Percentiles rank a stretch among this genome's conserved stretches.
phyloP scores from a whole-genome alignment of 176 grass and related monocot genomes.

The Ananas comosus region DNA sequence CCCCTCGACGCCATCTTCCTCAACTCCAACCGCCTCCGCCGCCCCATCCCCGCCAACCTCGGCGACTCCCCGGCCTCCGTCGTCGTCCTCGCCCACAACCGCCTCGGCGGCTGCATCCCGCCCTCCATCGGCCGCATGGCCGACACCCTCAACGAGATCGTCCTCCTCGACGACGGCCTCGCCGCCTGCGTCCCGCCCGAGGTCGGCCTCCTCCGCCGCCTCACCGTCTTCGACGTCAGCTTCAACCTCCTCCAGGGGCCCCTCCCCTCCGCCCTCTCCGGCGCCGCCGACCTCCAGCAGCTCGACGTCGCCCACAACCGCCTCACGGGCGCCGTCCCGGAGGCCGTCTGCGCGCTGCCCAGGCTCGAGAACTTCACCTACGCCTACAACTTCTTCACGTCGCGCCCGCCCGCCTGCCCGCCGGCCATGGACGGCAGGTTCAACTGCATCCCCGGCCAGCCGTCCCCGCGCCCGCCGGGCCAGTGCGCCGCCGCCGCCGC shows the following conservation, averaged over 20 bases:
- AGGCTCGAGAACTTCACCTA: constrained; percentile 57
- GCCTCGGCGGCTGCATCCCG: constrained; percentile 58
- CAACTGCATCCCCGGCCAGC: constrained; percentile 65
- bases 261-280: constrained; percentile 16
- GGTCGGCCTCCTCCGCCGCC: constrained; percentile 35
- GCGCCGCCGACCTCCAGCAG: constrained; percentile 45
- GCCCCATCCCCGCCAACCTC: constrained; percentile 61
- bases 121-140: constrained; percentile 55
- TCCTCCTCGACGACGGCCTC: constrained; percentile 55
- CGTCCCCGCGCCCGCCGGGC: constrained; percentile 18
- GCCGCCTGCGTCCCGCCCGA: constrained; percentile 49
- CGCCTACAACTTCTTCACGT: constrained; percentile 60
- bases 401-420: constrained; percentile 23
- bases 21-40: constrained; percentile 70
- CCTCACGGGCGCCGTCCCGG: constrained; percentile 47
- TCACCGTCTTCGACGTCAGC: constrained; percentile 82
- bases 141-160: constrained; percentile 54
- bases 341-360: constrained; percentile 30
- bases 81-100: constrained; percentile 78
- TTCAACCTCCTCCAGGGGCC: constrained; percentile 47
- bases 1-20: constrained; percentile 77
- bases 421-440: constrained; percentile 33
- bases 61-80: constrained; percentile 72
- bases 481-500: constrained; percentile 46
- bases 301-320: constrained; percentile 48